These are phyloP conservation scores for Prinsepia uniflora DNA, from an alignment of 306 rosid species.

Conservation along the genomic window DNA sequence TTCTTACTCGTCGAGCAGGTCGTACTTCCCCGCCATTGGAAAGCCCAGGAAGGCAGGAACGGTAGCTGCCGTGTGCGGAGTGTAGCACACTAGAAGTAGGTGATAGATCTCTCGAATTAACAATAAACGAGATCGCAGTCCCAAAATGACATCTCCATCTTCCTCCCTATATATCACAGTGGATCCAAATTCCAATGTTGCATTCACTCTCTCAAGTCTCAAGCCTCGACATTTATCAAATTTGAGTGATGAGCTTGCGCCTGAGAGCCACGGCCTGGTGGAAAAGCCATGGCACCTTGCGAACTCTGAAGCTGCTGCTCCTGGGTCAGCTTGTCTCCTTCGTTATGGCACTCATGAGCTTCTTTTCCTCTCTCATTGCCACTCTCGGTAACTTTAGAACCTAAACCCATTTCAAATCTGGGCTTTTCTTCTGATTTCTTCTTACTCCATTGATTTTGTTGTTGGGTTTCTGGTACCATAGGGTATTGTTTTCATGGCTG, in stretches of 20 bases:
- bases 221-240: background rate
- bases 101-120: background rate
- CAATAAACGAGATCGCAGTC: background rate
- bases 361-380: constrained; percentile 60
- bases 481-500: background rate
- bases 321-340: constrained; percentile 62
- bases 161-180: background rate
- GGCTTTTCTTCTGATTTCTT: background rate
- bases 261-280: constrained; percentile 20
- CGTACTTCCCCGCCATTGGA: background rate
- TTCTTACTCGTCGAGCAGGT: background rate
- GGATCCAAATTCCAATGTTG: background rate
- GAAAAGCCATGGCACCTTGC: constrained; percentile 22
- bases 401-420: background rate
- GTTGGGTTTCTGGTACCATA: background rate
- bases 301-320: constrained; percentile 33
- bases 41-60: background rate
- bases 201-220: no score
- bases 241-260: constrained; percentile 26
- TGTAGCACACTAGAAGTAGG: background rate
- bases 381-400: constrained; percentile 30
- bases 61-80: background rate
- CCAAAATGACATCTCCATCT: background rate
- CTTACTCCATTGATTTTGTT: background rate
- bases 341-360: constrained; percentile 41